Percentiles rank a stretch among this genome's conserved stretches.
phyloP scores from a whole-genome alignment of 73 alveolate genomes.

The Paramecium biaurelia region DNA sequence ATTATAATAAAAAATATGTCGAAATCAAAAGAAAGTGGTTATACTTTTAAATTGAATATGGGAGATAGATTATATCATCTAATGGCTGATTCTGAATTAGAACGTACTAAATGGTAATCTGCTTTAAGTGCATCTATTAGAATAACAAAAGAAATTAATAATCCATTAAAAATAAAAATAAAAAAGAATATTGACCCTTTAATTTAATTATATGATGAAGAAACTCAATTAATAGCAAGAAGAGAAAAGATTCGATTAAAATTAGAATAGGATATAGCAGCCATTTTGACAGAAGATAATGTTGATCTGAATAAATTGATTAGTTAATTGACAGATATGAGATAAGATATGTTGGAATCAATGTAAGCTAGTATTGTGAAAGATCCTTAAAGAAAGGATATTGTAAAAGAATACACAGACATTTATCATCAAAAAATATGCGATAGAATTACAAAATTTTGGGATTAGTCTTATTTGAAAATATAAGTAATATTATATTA shows the following conservation, averaged over 20 bases:
- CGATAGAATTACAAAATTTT: neutral
- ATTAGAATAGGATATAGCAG: conserved; percentile 39
- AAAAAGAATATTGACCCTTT: conserved; percentile 56
- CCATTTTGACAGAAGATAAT: neutral
- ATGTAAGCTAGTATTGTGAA: conserved; percentile 57
- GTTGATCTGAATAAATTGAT: neutral
- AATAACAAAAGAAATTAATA: conserved; percentile 49
- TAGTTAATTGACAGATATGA: neutral
- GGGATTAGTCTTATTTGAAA: conserved; percentile 12
- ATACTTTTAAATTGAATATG: conserved; percentile 71
- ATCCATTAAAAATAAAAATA: conserved; percentile 39
- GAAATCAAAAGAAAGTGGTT: conserved; percentile 79
- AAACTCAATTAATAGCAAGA: neutral
- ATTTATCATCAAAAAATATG: conserved; percentile 46
- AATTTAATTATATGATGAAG: conserved; percentile 29
- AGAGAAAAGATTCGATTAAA: conserved; percentile 25
- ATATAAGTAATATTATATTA: neutral
- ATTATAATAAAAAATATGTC: conserved; percentile 76
- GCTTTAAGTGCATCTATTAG: conserved; percentile 39
- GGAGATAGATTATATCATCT: conserved; percentile 77
- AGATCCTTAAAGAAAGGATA: conserved; percentile 54
- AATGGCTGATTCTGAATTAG: conserved; percentile 73
- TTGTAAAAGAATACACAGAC: conserved; percentile 54
- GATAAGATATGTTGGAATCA: conserved; percentile 47
- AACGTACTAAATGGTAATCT: conserved; percentile 69